Conservation (phyloP, 2,329 filamentous ascomycete genomes). For the Remersonia thermophila region DNA sequence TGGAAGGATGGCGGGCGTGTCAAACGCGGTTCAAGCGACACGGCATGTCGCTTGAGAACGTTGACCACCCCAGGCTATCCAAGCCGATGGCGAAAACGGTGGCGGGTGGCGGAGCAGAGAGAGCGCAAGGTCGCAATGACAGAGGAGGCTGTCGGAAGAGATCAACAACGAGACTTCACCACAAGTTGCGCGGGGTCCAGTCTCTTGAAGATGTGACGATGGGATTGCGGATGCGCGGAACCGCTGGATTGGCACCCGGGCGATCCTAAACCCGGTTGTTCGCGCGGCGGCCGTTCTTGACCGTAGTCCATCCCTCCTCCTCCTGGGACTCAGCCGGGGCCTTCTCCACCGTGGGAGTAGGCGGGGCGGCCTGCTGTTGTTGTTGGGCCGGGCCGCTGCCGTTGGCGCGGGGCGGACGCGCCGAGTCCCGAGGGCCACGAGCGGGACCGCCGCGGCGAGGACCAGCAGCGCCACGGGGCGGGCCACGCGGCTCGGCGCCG, state of each 20-base stretch:
- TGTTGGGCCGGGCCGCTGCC: conserved; percentile 27
- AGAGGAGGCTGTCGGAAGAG: not conserved
- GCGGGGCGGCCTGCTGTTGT: conserved; percentile 19
- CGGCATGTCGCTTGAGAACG: too few species aligned
- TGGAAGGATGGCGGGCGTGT: too few species aligned
- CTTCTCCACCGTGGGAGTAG: conserved; percentile 23
- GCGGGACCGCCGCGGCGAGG: conserved; percentile 31
- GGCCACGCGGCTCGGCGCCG: conserved; percentile 32
- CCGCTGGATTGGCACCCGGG: not conserved
- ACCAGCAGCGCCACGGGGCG: conserved; percentile 29
- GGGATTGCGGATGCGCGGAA: too few species aligned
- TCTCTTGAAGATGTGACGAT: too few species aligned
- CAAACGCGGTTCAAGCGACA: too few species aligned
- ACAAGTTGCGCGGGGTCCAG: too few species aligned
- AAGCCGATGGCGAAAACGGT: conserved; percentile 8
- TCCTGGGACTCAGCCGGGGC: conserved; percentile 29
- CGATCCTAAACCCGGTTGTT: conserved; percentile 5
- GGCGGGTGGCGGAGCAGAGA: conserved; percentile 1
- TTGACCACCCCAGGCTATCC: too few species aligned
- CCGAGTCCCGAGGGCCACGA: conserved; percentile 33
- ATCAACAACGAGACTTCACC: not conserved
- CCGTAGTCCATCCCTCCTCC: conserved; percentile 55
- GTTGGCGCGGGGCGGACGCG: conserved; percentile 37
- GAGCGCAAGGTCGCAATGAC: not conserved
- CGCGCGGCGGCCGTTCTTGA: conserved; percentile 31